A percentile compares a stretch with the other conserved stretches of the same genome.
phyloP scores from a whole-genome alignment of 805 yeast species.

The Kodamaea kakaduensis region DNA sequence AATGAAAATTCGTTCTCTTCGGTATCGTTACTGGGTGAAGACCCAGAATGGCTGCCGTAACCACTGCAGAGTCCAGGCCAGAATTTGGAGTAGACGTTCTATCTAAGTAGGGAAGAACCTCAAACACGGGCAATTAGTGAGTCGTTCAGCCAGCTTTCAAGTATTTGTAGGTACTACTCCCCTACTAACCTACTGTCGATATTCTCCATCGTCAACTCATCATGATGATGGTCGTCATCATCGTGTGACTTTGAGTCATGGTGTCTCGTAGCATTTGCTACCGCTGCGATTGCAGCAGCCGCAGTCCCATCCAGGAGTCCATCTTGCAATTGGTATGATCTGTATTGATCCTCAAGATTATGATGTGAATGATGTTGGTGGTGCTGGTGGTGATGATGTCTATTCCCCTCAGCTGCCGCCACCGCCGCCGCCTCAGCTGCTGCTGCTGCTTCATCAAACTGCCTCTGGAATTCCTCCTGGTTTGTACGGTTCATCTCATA shows the following conservation, averaged over 20 bases:
- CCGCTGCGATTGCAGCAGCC: conserved; percentile 43
- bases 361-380: conserved; percentile 22
- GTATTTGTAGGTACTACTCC: conserved; percentile 21
- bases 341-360: conserved; percentile 25
- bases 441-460: conserved; percentile 23
- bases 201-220: conserved; percentile 38
- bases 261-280: conserved; percentile 29
- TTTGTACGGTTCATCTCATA: conserved; percentile 18
- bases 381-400: conserved; percentile 9
- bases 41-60: no score
- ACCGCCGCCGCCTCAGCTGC: conserved; percentile 42
- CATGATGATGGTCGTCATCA: conserved; percentile 20
- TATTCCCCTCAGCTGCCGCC: conserved; percentile 21
- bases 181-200: conserved; percentile 44
- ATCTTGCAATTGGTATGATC: conserved; percentile 26
- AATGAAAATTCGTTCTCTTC: no score
- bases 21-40: no score
- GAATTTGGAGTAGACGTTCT: no score
- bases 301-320: conserved; percentile 23
- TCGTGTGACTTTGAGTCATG: conserved; percentile 17
- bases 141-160: no score
- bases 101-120: no score
- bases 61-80: no score
- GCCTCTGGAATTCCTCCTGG: conserved; percentile 17
- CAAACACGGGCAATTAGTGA: no score